These are phyloP conservation scores for Penicillium antarcticum DNA, from an alignment of 495 filamentous ascomycete species.

Conservation along the genomic window DNA sequence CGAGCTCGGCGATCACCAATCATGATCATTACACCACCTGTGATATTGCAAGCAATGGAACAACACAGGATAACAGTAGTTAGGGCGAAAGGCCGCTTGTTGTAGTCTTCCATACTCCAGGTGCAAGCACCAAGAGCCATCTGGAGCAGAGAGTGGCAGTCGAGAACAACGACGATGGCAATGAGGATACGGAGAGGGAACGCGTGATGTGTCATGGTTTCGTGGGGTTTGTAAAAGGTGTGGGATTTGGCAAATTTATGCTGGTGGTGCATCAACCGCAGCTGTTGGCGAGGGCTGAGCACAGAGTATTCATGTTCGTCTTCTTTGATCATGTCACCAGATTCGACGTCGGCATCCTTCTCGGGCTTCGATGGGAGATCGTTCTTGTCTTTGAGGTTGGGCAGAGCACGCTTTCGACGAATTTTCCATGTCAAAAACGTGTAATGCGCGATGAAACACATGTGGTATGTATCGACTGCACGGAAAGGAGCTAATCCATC, in stretches of 20 bases:
- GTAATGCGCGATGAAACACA: slow-evolving; percentile 66
- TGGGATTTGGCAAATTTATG: slow-evolving; percentile 71
- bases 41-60: slow-evolving; percentile 69
- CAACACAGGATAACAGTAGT: slow-evolving; percentile 78
- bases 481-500: slow-evolving; percentile 76
- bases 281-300: slow-evolving; percentile 59
- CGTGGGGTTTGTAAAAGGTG: slow-evolving; percentile 83
- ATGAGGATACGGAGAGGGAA: slow-evolving; percentile 70
- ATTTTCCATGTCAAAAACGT: slow-evolving; percentile 70
- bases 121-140: slow-evolving; percentile 72
- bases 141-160: slow-evolving; percentile 71
- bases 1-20: slow-evolving; percentile 68
- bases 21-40: slow-evolving; percentile 66
- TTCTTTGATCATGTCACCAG: slow-evolving; percentile 33
- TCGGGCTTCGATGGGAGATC: slow-evolving; percentile 57
- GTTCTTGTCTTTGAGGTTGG: slow-evolving; percentile 65
- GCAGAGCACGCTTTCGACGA: slow-evolving; percentile 58
- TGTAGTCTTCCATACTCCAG: slow-evolving; percentile 63
- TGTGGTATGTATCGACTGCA: slow-evolving; percentile 76
- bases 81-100: slow-evolving; percentile 57
- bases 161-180: slow-evolving; percentile 68
- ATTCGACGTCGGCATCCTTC: slow-evolving; percentile 44
- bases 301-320: slow-evolving; percentile 55
- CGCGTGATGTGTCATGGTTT: slow-evolving; percentile 73
- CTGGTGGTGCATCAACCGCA: slow-evolving; percentile 65